phyloP scores from a whole-genome alignment of 352 stramenopile genomes.

The Aphanomyces cochlioides region DNA sequence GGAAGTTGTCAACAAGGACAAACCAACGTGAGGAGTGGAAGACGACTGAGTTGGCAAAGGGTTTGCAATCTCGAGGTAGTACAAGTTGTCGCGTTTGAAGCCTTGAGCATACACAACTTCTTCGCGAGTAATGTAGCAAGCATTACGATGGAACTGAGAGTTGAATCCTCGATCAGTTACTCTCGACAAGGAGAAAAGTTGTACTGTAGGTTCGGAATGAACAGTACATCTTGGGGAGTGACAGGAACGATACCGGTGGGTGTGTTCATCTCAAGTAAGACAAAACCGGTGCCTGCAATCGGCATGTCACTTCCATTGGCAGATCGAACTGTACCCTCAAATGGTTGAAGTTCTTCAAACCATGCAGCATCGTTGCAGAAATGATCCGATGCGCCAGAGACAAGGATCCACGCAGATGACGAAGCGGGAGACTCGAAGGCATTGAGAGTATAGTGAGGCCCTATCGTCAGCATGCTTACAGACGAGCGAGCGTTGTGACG shows the following conservation, averaged over 20 bases:
- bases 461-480: too few species aligned
- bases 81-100: not conserved
- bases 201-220: not conserved
- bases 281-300: not conserved
- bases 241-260: not conserved
- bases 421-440: too few species aligned
- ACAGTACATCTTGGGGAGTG: not conserved
- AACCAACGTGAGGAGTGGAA: not conserved
- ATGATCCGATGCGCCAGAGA: conserved; percentile 1
- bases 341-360: not conserved
- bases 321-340: too few species aligned
- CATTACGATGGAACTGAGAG: not conserved
- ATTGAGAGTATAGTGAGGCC: too few species aligned
- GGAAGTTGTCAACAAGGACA: not conserved
- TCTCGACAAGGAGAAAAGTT: not conserved
- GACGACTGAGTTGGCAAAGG: not conserved
- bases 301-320: too few species aligned
- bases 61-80: not conserved
- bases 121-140: not conserved
- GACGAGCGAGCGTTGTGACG: too few species aligned
- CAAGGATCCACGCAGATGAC: not conserved
- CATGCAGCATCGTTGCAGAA: not conserved
- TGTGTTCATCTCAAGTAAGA: not conserved
- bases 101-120: too few species aligned
- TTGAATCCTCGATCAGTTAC: not conserved